These are phyloP conservation scores for Hymenoscyphus linearis DNA, from an alignment of 2,329 filamentous ascomycete species.

Conservation along the genomic window DNA sequence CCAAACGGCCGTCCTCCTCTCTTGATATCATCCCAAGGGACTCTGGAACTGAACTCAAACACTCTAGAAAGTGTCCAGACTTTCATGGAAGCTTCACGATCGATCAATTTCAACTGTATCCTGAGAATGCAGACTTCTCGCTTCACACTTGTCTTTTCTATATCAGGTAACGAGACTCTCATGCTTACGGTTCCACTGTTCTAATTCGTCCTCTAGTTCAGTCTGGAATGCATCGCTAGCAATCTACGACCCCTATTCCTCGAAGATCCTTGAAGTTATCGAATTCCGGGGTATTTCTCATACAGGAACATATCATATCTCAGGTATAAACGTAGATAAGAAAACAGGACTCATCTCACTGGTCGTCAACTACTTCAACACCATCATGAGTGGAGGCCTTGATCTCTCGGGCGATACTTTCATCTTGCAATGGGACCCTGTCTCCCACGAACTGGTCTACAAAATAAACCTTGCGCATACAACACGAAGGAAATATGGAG, in stretches of 20 bases:
- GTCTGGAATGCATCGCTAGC: conserved; percentile 11
- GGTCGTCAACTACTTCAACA: conserved; percentile 6
- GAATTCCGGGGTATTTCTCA: conserved; percentile 9
- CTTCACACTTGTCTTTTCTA: conserved; percentile 6
- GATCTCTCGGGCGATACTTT: conserved; percentile 12
- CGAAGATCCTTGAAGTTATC: conserved; percentile 6
- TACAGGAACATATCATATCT: conserved; percentile 6
- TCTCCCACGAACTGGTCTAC: conserved; percentile 1
- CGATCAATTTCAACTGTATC: conserved; percentile 14
- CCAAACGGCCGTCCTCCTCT: not conserved
- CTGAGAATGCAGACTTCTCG: conserved; percentile 14
- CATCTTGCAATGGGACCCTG: conserved; percentile 11
- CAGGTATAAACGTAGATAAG: conserved; percentile 8
- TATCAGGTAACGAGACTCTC: conserved; percentile 1
- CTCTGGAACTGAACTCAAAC: not conserved
- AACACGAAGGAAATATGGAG: conserved; percentile 8
- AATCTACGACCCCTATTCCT: conserved; percentile 10
- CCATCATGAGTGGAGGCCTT: conserved; percentile 3
- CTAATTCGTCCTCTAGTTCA: not conserved
- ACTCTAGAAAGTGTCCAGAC: not conserved
- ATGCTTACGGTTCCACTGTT: not conserved
- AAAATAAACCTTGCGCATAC: conserved; percentile 11
- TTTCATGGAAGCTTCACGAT: conserved; percentile 12
- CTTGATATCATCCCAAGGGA: not conserved
- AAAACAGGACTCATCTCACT: conserved; percentile 8